A percentile compares a stretch with the other conserved stretches of the same genome.
Evolutionary conservation across 2,329 filamentous ascomycete genomes (phyloP).

Genomic region (Apiospora pterosperma): DNA sequence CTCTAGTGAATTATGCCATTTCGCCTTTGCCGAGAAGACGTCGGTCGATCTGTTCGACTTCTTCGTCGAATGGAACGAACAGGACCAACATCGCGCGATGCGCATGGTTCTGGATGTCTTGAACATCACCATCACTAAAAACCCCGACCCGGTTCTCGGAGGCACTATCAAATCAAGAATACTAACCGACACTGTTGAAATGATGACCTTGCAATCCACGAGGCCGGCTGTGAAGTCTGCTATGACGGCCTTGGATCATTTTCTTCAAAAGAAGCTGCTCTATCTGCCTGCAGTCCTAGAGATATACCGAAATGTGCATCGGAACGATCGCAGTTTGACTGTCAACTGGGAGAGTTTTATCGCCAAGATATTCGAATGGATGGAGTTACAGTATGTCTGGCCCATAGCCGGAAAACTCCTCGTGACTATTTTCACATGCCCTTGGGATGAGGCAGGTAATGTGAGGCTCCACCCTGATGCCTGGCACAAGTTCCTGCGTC

Average conservation of each 20-base stretch:
- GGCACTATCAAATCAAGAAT: conserved; percentile 40
- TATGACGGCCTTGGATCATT: conserved; percentile 63
- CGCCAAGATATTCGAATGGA: conserved; percentile 50
- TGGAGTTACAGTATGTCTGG: conserved; percentile 54
- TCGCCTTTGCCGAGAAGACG: conserved; percentile 50
- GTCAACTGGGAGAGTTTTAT: conserved; percentile 49
- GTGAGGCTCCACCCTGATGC: conserved; percentile 34
- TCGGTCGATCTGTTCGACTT: conserved; percentile 54
- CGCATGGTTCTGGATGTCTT: conserved; percentile 59
- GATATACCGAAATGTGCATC: conserved; percentile 35
- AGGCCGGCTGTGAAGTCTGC: conserved; percentile 67
- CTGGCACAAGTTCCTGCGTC: conserved; percentile 57
- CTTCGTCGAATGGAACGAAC: conserved; percentile 65
- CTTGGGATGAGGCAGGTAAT: conserved; percentile 32
- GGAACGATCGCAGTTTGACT: conserved; percentile 19
- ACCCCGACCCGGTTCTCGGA: conserved; percentile 39
- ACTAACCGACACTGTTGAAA: conserved; percentile 51
- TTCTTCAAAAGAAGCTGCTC: conserved; percentile 59
- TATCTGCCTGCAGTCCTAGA: conserved; percentile 41
- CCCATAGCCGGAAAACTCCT: conserved; percentile 60
- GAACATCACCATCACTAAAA: conserved; percentile 45
- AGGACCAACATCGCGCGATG: conserved; percentile 62
- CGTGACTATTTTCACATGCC: conserved; percentile 50
- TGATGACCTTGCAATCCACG: conserved; percentile 57
- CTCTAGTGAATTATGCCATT: conserved; percentile 37